Evolutionary conservation across 140 eudicot species (phyloP).

Genomic region (Oenanthe javanica): DNA sequence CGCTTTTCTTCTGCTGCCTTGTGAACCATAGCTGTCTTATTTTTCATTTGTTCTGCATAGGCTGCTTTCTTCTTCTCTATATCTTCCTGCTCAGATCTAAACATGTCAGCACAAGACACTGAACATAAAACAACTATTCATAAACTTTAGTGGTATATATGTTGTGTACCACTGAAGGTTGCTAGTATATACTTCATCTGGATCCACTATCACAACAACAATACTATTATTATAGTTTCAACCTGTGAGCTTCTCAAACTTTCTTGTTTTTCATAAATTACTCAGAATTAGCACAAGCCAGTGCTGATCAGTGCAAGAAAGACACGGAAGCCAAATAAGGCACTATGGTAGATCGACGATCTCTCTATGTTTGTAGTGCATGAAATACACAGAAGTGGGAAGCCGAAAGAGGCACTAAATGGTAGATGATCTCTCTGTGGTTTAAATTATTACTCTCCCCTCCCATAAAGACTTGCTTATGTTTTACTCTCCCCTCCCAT

Average conservation of each 20-base stretch:
- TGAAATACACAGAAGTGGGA: background rate
- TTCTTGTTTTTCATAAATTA: background rate
- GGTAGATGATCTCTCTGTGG: background rate
- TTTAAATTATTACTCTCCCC: background rate
- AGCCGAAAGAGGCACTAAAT: background rate
- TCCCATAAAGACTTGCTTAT: background rate
- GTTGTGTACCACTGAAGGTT: background rate
- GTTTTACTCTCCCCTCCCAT: background rate
- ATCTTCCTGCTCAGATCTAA: constrained; percentile 52
- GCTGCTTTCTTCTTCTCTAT: constrained; percentile 77
- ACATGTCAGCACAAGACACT: background rate
- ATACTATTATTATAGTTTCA: background rate
- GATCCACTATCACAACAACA: background rate
- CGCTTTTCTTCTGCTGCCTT: constrained; percentile 80
- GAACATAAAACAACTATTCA: background rate
- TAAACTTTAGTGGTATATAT: background rate
- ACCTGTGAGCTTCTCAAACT: background rate
- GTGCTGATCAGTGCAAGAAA: background rate
- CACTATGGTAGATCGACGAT: background rate
- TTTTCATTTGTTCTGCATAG: constrained; percentile 61
- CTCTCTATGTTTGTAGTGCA: background rate
- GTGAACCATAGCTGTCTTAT: constrained; percentile 60
- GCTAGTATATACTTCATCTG: background rate
- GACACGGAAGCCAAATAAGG: background rate
- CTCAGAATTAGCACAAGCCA: background rate